phyloP scores from a whole-genome alignment of 2,329 filamentous ascomycete genomes.

The Trichophyton mentagrophytes region DNA sequence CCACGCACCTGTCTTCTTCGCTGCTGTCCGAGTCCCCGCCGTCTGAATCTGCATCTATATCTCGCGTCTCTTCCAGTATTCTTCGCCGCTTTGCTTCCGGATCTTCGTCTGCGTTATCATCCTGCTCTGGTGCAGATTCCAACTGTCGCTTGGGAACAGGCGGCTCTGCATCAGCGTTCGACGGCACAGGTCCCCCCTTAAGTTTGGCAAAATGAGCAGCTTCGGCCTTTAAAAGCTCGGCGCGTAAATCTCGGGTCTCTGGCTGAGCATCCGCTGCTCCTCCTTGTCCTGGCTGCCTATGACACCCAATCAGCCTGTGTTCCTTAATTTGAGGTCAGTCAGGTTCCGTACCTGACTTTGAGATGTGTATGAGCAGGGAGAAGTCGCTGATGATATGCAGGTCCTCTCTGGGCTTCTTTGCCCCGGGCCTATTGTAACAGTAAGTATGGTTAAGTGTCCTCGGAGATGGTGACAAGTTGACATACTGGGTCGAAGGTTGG shows the following conservation, averaged over 20 bases:
- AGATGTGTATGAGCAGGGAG: constrained; percentile 87
- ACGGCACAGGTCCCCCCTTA: constrained; percentile 37
- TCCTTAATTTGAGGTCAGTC: not conserved
- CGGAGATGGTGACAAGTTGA: not conserved
- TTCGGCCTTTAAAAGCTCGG: constrained; percentile 82
- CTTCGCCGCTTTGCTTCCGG: constrained; percentile 69
- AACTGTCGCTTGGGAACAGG: constrained; percentile 51
- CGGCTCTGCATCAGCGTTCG: constrained; percentile 30
- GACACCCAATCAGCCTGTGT: not conserved
- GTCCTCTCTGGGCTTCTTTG: constrained; percentile 86
- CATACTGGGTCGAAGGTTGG: constrained; percentile 88
- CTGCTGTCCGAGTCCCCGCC: constrained; percentile 47
- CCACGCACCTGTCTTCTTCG: constrained; percentile 44
- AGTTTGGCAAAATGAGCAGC: constrained; percentile 77
- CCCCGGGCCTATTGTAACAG: constrained; percentile 56
- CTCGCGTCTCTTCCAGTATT: constrained; percentile 75
- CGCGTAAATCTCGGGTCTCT: constrained; percentile 63
- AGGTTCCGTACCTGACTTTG: constrained; percentile 56
- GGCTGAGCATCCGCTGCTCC: constrained; percentile 62
- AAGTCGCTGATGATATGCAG: constrained; percentile 90
- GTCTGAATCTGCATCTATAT: constrained; percentile 72
- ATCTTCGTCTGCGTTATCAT: constrained; percentile 47
- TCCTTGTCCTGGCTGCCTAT: constrained; percentile 73
- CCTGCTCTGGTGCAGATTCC: constrained; percentile 36
- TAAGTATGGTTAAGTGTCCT: constrained; percentile 16